phyloP scores from a whole-genome alignment of 225 moss, liverwort and hornwort species.

The Pseudoscleropodium purum region DNA sequence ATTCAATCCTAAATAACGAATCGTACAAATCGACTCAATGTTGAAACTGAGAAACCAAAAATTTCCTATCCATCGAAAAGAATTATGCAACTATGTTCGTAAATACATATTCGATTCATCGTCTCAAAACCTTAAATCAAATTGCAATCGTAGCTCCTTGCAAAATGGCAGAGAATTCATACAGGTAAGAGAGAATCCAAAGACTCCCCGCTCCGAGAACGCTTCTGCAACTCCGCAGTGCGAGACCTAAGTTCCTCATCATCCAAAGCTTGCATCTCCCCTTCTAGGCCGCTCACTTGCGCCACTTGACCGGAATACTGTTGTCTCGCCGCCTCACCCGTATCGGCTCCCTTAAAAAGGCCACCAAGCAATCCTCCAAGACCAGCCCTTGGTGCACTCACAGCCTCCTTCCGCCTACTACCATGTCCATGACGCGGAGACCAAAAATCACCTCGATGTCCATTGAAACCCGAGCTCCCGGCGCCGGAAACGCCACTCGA shows the following conservation, averaged over 20 bases:
- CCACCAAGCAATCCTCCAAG: constrained; percentile 80
- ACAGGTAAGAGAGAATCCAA: constrained; percentile 65
- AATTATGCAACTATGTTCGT: neutral
- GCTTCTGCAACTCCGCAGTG: constrained; percentile 43
- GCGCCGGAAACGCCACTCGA: constrained; percentile 16
- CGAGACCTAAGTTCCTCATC: constrained; percentile 62
- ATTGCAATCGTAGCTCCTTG: neutral
- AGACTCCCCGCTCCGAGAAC: constrained; percentile 52
- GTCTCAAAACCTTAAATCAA: neutral
- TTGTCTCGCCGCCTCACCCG: constrained; percentile 74
- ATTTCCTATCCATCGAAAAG: neutral
- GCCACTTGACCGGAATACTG: constrained; percentile 44
- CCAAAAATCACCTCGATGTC: constrained; percentile 33
- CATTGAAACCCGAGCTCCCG: constrained; percentile 28
- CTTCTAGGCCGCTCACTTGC: constrained; percentile 56
- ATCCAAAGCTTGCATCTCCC: constrained; percentile 34
- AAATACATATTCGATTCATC: neutral
- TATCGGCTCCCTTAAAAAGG: constrained; percentile 69
- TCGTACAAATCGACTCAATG: neutral
- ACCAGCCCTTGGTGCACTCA: constrained; percentile 33
- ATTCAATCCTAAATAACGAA: neutral
- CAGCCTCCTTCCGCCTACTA: constrained; percentile 12
- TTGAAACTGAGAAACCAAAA: neutral
- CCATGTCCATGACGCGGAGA: constrained; percentile 17
- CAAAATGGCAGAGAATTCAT: neutral